A percentile compares a stretch with the other conserved stretches of the same genome.
Evolutionary conservation across 805 yeast genomes (phyloP).

Genomic region (Geotrichum ghanense): DNA sequence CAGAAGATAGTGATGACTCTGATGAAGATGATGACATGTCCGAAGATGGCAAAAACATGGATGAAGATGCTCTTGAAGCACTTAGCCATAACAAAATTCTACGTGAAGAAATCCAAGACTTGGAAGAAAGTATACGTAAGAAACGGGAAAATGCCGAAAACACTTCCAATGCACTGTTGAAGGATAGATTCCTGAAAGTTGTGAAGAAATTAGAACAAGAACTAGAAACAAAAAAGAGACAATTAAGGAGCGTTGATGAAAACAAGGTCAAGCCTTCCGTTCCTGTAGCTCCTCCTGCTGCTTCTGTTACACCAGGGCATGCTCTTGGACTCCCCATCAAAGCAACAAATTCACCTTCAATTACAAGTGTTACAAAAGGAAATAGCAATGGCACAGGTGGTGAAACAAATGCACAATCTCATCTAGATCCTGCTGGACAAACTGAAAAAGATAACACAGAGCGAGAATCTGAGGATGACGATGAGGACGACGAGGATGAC

Average conservation of each 20-base stretch:
- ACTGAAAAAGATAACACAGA: slow-evolving; percentile 18
- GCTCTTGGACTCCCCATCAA: slow-evolving; percentile 15
- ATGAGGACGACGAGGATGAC: slow-evolving; percentile 16
- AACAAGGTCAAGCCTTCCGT: slow-evolving; percentile 7
- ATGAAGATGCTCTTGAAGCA: slow-evolving; percentile 41
- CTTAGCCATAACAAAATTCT: slow-evolving; percentile 60
- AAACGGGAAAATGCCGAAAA: slow-evolving; percentile 66
- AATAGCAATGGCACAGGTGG: slow-evolving; percentile 12
- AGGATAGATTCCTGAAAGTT: slow-evolving; percentile 74
- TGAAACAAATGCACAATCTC: slow-evolving; percentile 16
- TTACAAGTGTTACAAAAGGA: slow-evolving; percentile 13
- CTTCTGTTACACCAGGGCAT: slow-evolving; percentile 18
- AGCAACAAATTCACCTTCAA: slow-evolving; percentile 12
- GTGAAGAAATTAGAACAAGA: slow-evolving; percentile 70
- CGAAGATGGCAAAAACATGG: slow-evolving; percentile 39
- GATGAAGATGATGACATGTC: slow-evolving; percentile 41
- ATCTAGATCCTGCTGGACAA: slow-evolving; percentile 21
- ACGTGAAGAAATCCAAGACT: slow-evolving; percentile 75
- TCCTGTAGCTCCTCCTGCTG: background rate
- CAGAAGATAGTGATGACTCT: slow-evolving; percentile 37
- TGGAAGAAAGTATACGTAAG: slow-evolving; percentile 64
- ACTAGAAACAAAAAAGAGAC: slow-evolving; percentile 66
- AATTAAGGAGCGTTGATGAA: slow-evolving; percentile 31
- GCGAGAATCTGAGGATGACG: slow-evolving; percentile 18
- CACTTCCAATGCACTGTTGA: slow-evolving; percentile 69